Evolutionary conservation across 345 rosid genomes (phyloP).

Genomic region (Eucalyptus cloeziana): DNA sequence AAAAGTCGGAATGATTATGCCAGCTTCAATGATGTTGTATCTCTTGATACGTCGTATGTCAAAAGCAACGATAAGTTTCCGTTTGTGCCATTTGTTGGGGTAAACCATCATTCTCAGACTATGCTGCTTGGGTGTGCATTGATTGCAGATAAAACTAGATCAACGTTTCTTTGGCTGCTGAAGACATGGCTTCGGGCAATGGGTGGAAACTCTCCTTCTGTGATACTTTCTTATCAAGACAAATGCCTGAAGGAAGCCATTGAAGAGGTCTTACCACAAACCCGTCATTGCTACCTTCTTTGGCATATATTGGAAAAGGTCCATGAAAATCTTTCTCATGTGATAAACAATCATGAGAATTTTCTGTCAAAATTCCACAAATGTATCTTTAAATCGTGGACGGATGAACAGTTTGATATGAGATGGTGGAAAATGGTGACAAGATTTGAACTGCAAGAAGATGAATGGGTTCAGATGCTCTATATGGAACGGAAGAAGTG

Average conservation of each 20-base stretch:
- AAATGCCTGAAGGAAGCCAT: slow-evolving; percentile 21
- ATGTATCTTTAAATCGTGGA: slow-evolving; percentile 46
- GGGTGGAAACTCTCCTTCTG: slow-evolving; percentile 38
- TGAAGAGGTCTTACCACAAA: slow-evolving; percentile 33
- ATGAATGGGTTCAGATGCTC: slow-evolving; percentile 30
- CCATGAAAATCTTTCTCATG: slow-evolving; percentile 23
- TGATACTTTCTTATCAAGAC: slow-evolving; percentile 37
- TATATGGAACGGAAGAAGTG: slow-evolving; percentile 39
- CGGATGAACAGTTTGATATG: slow-evolving; percentile 34
- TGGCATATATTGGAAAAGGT: slow-evolving; percentile 42
- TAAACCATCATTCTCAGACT: slow-evolving; percentile 45
- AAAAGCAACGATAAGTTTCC: slow-evolving; percentile 40
- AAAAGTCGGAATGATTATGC: slow-evolving; percentile 40
- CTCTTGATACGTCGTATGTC: slow-evolving; percentile 30
- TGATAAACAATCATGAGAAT: slow-evolving; percentile 19
- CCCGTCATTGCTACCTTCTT: slow-evolving; percentile 32
- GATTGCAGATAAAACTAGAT: slow-evolving; percentile 33
- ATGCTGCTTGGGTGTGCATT: slow-evolving; percentile 49
- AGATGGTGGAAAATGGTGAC: slow-evolving; percentile 55
- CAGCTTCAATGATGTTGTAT: slow-evolving; percentile 39
- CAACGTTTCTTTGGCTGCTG: slow-evolving; percentile 40
- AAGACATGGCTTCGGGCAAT: slow-evolving; percentile 54
- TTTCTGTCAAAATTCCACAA: slow-evolving; percentile 29
- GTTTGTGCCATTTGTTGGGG: slow-evolving; percentile 38
- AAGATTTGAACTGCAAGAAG: slow-evolving; percentile 33